Base-by-base conservation (phyloP, 768 basidiomycete genomes). In the Amyloporia xantha region DNA sequence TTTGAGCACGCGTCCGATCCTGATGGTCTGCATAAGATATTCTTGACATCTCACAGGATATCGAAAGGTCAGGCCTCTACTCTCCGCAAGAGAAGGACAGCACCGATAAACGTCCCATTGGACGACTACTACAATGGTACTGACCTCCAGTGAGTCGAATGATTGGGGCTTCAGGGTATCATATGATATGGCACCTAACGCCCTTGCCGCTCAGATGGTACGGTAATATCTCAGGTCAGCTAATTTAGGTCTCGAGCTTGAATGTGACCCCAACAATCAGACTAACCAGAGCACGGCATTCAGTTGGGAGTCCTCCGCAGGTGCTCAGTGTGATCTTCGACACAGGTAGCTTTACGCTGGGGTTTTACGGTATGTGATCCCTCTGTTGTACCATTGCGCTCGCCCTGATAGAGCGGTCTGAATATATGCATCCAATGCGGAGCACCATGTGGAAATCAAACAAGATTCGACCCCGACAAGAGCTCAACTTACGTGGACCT, bases 241-340 rank as follows among this genome's bases (percentile, higher is more conserved):
- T n/a, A n/a, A n/a, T n/a, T n/a, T n/a, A n/a, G n/a, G 19, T n/a
- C n/a, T n/a, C n/a, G n/a, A n/a, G n/a, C n/a, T 46, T 30, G 54
- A 9, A 23, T 12, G n/a, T 17, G 3, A 7, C 27, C 9, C 5
- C 28, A 13, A 5, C n/a, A n/a, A n/a, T n/a, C n/a, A n/a, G n/a
- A n/a, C 24, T n/a, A 12, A n/a, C n/a, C n/a, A n/a, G n/a, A n/a
- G n/a, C n/a, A n/a, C n/a, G n/a, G 11, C 59, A 27, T 10, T 20
- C 58, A 72, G 74, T 79, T 38, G 77, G 78, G 23, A 79, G 77
- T 1, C 78, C 78, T 10, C 75, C 77, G 1, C 78, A 81, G 54
- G 53, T 46, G 1, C 56, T 67, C 47, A 61, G 35, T 50, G 78
- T 80, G 41, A 75, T 81, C 9, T 81, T 81, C 62, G 79, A 81